phyloP scores from a whole-genome alignment of 1,139 yeast species.

The Ogataea hybrid region DNA sequence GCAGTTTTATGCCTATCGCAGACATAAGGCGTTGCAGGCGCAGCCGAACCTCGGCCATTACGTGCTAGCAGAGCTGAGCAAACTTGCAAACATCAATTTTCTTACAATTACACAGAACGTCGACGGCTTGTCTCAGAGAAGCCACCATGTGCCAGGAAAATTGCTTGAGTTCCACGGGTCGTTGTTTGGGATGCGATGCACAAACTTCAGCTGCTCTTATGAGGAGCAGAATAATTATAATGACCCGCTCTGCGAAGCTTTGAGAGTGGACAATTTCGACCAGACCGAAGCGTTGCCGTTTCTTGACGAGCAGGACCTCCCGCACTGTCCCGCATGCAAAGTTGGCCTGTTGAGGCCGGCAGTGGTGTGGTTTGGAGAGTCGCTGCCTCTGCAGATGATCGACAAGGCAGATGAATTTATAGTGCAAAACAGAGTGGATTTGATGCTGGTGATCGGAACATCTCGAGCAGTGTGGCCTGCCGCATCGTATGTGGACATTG shows the following conservation, averaged over 20 bases:
- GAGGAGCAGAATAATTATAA: slow-evolving; percentile 48
- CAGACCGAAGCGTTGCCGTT: slow-evolving; percentile 28
- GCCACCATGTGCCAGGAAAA: slow-evolving; percentile 52
- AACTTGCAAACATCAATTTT: slow-evolving; percentile 33
- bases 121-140: slow-evolving; percentile 69
- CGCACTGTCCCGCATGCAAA: slow-evolving; percentile 71
- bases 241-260: slow-evolving; percentile 63
- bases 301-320: slow-evolving; percentile 54
- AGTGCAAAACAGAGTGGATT: slow-evolving; percentile 56
- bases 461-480: slow-evolving; percentile 90
- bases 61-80: slow-evolving; percentile 56
- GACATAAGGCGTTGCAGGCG: slow-evolving; percentile 63
- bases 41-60: slow-evolving; percentile 71
- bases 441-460: slow-evolving; percentile 81
- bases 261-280: slow-evolving; percentile 33
- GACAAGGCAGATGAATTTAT: slow-evolving; percentile 71
- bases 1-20: slow-evolving; percentile 78
- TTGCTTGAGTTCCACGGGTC: slow-evolving; percentile 78
- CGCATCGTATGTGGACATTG: slow-evolving; percentile 82
- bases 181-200: slow-evolving; percentile 68
- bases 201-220: slow-evolving; percentile 70
- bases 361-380: slow-evolving; percentile 92
- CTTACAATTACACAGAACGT: slow-evolving; percentile 80
- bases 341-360: slow-evolving; percentile 73
- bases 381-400: slow-evolving; percentile 61